phyloP scores from a whole-genome alignment of 805 yeast genomes.

The Nakazawaea ernobii region DNA sequence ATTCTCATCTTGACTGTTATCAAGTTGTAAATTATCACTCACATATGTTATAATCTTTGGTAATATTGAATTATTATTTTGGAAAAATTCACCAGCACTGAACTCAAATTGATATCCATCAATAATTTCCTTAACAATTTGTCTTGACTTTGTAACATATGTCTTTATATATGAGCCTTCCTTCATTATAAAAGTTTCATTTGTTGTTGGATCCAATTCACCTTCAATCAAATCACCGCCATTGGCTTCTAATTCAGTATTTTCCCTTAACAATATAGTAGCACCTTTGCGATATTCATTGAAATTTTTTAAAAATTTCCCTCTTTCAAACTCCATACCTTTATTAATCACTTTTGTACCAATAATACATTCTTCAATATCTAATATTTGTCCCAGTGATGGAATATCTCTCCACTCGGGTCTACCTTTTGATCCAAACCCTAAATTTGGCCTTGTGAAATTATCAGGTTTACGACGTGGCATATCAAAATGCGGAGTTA shows the following conservation, averaged over 20 bases:
- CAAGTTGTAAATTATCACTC: slow-evolving; percentile 54
- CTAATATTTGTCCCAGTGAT: slow-evolving; percentile 44
- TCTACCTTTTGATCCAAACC: slow-evolving; percentile 84
- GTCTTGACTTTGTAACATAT: slow-evolving; percentile 74
- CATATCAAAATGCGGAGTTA: slow-evolving; percentile 91
- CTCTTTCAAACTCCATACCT: slow-evolving; percentile 70
- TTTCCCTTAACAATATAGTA: slow-evolving; percentile 79
- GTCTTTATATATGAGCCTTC: slow-evolving; percentile 43
- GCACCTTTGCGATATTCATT: slow-evolving; percentile 68
- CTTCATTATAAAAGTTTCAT: slow-evolving; percentile 32
- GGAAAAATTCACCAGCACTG: slow-evolving; percentile 95
- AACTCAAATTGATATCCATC: slow-evolving; percentile 77
- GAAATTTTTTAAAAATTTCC: slow-evolving; percentile 40
- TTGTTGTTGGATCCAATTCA: slow-evolving; percentile 33
- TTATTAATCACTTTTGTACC: slow-evolving; percentile 76
- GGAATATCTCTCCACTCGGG: slow-evolving; percentile 54
- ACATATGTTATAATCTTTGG: slow-evolving; percentile 83
- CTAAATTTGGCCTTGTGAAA: slow-evolving; percentile 60
- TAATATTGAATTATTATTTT: slow-evolving; percentile 86
- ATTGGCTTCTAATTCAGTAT: slow-evolving; percentile 33
- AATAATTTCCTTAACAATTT: slow-evolving; percentile 71
- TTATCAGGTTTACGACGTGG: slow-evolving; percentile 45
- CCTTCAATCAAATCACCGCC: slow-evolving; percentile 34
- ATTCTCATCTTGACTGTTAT: slow-evolving; percentile 33
- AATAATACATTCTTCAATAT: slow-evolving; percentile 90